Conservation (phyloP, 2,329 filamentous ascomycete genomes). For the Chaetothyriales sp. region DNA sequence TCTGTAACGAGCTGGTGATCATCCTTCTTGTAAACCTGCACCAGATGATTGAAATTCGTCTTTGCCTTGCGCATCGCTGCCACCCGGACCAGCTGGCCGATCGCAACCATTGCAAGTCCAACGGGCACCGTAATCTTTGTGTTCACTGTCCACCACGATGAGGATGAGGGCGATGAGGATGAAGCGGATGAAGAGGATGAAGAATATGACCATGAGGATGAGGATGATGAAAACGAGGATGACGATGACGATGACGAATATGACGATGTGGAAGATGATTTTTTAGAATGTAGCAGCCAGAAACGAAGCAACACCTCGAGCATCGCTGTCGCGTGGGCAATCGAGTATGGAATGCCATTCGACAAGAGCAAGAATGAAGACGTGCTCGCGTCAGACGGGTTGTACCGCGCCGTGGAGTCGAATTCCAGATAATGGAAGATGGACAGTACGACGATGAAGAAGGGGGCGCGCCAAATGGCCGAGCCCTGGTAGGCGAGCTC, state of each 20-base stretch:
- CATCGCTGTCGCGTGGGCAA: constrained; percentile 63
- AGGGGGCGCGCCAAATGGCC: constrained; percentile 41
- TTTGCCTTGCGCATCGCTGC: constrained; percentile 80
- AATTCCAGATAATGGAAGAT: constrained; percentile 95
- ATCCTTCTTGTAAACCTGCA: constrained; percentile 53
- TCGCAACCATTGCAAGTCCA: constrained; percentile 47
- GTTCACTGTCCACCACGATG: constrained; percentile 12
- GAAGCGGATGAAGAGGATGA: constrained; percentile 20
- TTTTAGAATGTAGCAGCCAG: constrained; percentile 3
- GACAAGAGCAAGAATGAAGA: constrained; percentile 67
- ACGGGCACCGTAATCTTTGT: constrained; percentile 21
- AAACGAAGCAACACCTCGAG: constrained; percentile 46
- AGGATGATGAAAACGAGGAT: too few relatives aligned
- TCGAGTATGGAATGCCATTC: constrained; percentile 72
- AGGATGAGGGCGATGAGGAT: constrained; percentile 25
- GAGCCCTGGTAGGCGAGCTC: constrained; percentile 15
- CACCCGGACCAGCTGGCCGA: constrained; percentile 64
- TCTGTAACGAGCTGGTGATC: constrained; percentile 68
- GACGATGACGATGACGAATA: constrained; percentile 13
- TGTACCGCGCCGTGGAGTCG: constrained; percentile 73
- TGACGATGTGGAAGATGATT: too few relatives aligned
- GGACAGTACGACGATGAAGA: constrained; percentile 45
- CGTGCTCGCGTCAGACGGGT: constrained; percentile 56
- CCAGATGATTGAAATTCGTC: constrained; percentile 71
- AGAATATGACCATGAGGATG: too few relatives aligned